These are phyloP conservation scores for Trichosporon ovoides DNA, from an alignment of 1,284 basidiomycete species.

Conservation along the genomic window DNA sequence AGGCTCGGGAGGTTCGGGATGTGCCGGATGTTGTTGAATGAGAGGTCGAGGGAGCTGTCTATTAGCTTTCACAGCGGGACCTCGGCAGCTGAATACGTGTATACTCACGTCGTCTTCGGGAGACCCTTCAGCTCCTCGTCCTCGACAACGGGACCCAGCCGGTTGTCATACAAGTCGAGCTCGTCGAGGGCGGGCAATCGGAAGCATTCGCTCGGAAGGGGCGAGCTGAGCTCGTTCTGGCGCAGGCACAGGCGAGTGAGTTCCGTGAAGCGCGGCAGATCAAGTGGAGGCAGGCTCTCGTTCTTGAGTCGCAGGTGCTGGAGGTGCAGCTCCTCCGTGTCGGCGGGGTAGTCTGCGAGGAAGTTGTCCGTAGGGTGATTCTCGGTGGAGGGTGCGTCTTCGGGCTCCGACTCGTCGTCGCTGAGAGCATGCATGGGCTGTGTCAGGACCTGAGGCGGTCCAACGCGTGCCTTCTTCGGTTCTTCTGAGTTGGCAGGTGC, in stretches of 20 bases:
- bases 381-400: conserved; percentile 16
- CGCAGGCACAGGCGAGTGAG: conserved; percentile 77
- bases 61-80: neutral
- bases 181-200: conserved; percentile 70
- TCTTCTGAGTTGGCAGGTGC: neutral
- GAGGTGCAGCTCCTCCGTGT: conserved; percentile 83
- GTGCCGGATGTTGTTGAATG: conserved; percentile 80
- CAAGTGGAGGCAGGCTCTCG: conserved; percentile 56
- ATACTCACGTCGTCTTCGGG: conserved; percentile 62
- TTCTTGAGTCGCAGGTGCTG: conserved; percentile 70
- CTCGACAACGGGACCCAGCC: conserved; percentile 62
- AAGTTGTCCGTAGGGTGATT: conserved; percentile 45
- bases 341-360: conserved; percentile 55
- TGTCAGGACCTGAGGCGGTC: neutral
- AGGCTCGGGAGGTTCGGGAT: conserved; percentile 58
- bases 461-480: neutral
- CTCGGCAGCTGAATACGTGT: neutral
- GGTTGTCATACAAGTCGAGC: conserved; percentile 93
- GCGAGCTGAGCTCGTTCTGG: conserved; percentile 72
- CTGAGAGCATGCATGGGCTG: conserved; percentile 22
- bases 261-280: conserved; percentile 63
- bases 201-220: conserved; percentile 65
- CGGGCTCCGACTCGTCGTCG: conserved; percentile 31
- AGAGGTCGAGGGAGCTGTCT: conserved; percentile 75
- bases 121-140: conserved; percentile 60